Base-by-base conservation (phyloP, 352 stramenopile genomes). In the Plasmopara halstedii region DNA sequence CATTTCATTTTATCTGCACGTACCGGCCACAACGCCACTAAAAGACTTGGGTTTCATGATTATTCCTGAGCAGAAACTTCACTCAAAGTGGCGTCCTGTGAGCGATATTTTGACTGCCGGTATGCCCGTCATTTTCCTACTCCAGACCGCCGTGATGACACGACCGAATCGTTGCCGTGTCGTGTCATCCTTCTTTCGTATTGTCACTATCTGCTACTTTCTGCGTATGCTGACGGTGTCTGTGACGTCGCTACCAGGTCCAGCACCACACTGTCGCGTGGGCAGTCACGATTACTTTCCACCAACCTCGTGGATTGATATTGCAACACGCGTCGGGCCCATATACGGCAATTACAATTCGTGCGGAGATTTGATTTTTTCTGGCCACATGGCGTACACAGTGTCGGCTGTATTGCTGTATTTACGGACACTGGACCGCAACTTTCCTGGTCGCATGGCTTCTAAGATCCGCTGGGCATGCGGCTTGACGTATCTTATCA, bases 311-410 rank as follows among this genome's bases (percentile, higher is more conserved):
- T 88, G 74, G 72, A 78, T 84, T 51, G 77, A 88, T 47, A 80
- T 88, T 26, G 63, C 83, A 45, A 86, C 74, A 29, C 64, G 68
- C 45, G 67, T 84, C n/a, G 72, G 72, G 6, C 72, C 72, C 3
- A 82, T 84, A 45, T 84, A 84, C 62, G 72, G 72, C 42, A 78
- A 82, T 49, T 78, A 81, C 69, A 85, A 79, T 48, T 85, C 76
- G 23, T 88, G 76, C 43, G 76, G 76, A 11, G 76, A 88, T 51
- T 66, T 88, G 20, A 78, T 88, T 23, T 88, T 88, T 48, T 88
- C 75, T 37, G 75, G 75, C 6, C 75, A 88, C 59, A 81, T 84
- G 66, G 70, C 70, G 19, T 85, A 83, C 56, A 83, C 76, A 20
- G 85, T 65, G 44, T 73, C 66, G 40, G 73, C 76, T 7, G 67